phyloP scores from a whole-genome alignment of 345 rosid species.

The Eutrema japonicum region DNA sequence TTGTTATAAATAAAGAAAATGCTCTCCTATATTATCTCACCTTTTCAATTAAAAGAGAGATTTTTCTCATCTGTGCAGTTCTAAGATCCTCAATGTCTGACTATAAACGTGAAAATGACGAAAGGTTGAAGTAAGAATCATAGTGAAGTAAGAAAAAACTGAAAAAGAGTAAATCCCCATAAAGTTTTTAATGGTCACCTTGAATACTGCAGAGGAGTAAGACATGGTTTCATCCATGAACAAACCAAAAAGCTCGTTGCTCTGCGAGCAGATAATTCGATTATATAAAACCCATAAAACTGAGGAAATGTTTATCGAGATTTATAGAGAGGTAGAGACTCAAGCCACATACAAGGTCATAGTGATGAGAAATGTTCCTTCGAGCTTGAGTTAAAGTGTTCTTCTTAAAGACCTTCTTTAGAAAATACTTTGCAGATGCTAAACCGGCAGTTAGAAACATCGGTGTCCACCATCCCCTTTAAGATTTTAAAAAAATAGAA shows the following conservation, averaged over 20 bases:
- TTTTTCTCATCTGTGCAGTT: conserved; percentile 75
- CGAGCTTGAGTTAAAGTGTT: conserved; percentile 84
- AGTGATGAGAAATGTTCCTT: conserved; percentile 75
- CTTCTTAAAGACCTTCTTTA: conserved; percentile 59
- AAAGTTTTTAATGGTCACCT: conserved; percentile 47
- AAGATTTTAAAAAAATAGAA: not conserved
- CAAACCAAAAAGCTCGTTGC: conserved; percentile 68
- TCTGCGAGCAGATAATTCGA: conserved; percentile 43
- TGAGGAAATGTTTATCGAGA: not conserved
- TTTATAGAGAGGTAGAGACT: not conserved
- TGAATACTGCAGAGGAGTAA: conserved; percentile 77
- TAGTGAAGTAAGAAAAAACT: not conserved
- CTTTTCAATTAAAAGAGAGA: conserved; percentile 64
- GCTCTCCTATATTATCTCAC: conserved; percentile 40
- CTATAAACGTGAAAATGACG: conserved; percentile 30
- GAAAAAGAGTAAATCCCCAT: not conserved
- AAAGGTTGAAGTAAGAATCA: not conserved
- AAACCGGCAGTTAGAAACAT: conserved; percentile 60
- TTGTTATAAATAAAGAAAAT: not conserved
- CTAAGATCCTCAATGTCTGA: conserved; percentile 59
- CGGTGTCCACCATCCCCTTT: conserved; percentile 95
- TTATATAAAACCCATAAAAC: not conserved
- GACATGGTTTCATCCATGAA: conserved; percentile 87
- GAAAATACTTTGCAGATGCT: conserved; percentile 67
- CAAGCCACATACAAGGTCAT: conserved; percentile 64